Base-by-base conservation (phyloP, 1,139 yeast genomes). In the Meyerozyma sp. region DNA sequence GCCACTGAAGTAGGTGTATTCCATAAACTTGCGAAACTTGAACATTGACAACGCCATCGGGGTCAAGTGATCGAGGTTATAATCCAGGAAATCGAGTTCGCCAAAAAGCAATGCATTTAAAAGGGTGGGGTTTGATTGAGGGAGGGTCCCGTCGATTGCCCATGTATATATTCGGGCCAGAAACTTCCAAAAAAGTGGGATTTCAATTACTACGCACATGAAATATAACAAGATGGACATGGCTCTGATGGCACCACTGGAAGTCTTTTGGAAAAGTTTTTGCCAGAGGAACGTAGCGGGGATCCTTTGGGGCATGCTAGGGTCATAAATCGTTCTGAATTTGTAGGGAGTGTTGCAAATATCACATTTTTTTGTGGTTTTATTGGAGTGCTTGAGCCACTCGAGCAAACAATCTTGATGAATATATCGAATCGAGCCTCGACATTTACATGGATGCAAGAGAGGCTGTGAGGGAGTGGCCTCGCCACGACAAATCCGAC, bases 401-500 rank as follows among this genome's bases (percentile, higher is more conserved):
- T 89, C 95, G 55, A 83, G 70, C 40, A 93, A 67, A 65, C 98
- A 93, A 41, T 84, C 94, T 61, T 93, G 95, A 63, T 93, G 99
- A 45, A 93, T 88, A 57, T 82, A 90, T 60, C 86, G 86, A 58
- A 93, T 94, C 26, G 96, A 85, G 2, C 99, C 99, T 47, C 90
- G 77, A 63, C 98, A 93, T 57, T 80, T 83, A 65, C 99, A 93
- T 1, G 99, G 98, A 63, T 88, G 93, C 50, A 79, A 84, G 42
- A 93, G 69, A 3, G 97, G 97, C 51, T 88, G 93, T 1, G 76
- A 79, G 0, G 66, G 68, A 0, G 94, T 79, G n/a, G 81, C 93
- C 56, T 89, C 98, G 40, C 95, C 93, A 45, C 96, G 84, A 62
- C 99, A 93, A 44, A 93, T 91, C 49, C 98, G 84, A 63, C 99